A percentile compares a stretch with the other conserved stretches of the same genome.
Evolutionary conservation across 139 green algal genomes (phyloP).

Genomic region (Tetratostichococcus sp.): DNA sequence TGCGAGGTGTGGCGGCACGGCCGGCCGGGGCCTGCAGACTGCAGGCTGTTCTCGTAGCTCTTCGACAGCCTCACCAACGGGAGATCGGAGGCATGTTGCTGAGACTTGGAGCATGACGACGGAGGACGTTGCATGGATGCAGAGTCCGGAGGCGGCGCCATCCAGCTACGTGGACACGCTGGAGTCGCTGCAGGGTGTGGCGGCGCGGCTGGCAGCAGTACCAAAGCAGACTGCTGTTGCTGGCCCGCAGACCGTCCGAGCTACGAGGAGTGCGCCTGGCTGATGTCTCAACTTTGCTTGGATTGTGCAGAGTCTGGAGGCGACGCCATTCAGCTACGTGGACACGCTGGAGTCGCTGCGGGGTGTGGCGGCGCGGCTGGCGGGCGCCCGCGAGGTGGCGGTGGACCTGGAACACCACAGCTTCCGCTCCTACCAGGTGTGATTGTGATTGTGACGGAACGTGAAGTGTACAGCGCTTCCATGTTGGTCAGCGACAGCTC

Average conservation of each 20-base stretch:
- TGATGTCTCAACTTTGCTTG: too few species aligned
- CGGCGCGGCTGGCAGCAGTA: slow-evolving; percentile 36
- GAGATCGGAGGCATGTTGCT: too few species aligned
- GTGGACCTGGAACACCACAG: slow-evolving; percentile 89
- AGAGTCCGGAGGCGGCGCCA: slow-evolving; percentile 38
- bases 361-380: slow-evolving; percentile 42
- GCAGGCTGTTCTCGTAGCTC: too few species aligned
- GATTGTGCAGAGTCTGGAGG: slow-evolving; percentile 36
- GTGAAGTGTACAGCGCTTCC: too few species aligned
- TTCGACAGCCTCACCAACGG: too few species aligned
- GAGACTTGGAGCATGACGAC: too few species aligned
- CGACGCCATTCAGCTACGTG: slow-evolving; percentile 49
- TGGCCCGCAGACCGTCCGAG: too few species aligned
- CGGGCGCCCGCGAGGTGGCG: slow-evolving; percentile 51
- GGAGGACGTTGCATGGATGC: too few species aligned
- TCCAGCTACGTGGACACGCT: slow-evolving; percentile 55
- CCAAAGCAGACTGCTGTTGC: too few species aligned
- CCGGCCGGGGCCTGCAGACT: slow-evolving; percentile 27
- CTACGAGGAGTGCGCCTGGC: too few species aligned
- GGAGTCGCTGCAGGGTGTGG: slow-evolving; percentile 36
- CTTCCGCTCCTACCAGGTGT: slow-evolving; percentile 64
- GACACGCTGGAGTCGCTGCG: slow-evolving; percentile 41
- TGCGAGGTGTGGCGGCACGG: slow-evolving; percentile 37
- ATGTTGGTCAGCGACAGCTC: too few species aligned
- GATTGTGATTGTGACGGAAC: too few species aligned